These are phyloP conservation scores for Chrysoporthe puriensis DNA, from an alignment of 2,329 filamentous ascomycete genomes.

Conservation along the genomic window DNA sequence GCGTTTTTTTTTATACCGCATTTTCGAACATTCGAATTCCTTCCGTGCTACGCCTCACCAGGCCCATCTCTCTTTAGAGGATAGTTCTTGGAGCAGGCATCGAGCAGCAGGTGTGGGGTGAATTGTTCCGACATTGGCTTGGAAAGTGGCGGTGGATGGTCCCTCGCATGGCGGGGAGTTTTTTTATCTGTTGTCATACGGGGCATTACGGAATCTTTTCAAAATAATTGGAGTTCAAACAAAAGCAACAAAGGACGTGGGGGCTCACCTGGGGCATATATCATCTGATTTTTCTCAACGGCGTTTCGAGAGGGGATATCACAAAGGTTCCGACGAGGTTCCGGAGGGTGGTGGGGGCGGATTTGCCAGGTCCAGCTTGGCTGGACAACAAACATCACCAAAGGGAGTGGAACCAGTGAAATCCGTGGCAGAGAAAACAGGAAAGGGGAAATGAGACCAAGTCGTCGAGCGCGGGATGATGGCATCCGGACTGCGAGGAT, in stretches of 20 bases:
- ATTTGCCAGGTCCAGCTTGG: neutral
- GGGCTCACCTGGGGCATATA: neutral
- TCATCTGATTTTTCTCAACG: neutral
- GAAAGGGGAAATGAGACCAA: neutral
- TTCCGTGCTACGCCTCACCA: neutral
- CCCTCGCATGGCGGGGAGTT: neutral
- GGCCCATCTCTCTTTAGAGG: neutral
- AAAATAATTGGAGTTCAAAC: slow-evolving; percentile 7
- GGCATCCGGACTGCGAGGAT: neutral
- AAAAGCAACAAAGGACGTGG: neutral
- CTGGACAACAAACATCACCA: slow-evolving; percentile 4
- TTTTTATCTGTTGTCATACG: neutral
- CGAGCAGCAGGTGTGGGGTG: neutral
- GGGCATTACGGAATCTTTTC: neutral
- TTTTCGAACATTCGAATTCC: neutral
- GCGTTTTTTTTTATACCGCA: slow-evolving; percentile 12
- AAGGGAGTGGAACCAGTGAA: neutral
- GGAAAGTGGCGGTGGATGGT: neutral
- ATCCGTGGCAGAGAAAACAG: slow-evolving; percentile 11
- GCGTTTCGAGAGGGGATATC: slow-evolving; percentile 25
- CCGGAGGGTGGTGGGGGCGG: neutral
- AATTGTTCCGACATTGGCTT: neutral
- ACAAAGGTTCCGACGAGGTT: slow-evolving; percentile 10
- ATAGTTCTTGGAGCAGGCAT: neutral
- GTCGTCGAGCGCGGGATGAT: too few species aligned